phyloP scores from a whole-genome alignment of 2,329 filamentous ascomycete species.

The Cordyceps tenuipes region DNA sequence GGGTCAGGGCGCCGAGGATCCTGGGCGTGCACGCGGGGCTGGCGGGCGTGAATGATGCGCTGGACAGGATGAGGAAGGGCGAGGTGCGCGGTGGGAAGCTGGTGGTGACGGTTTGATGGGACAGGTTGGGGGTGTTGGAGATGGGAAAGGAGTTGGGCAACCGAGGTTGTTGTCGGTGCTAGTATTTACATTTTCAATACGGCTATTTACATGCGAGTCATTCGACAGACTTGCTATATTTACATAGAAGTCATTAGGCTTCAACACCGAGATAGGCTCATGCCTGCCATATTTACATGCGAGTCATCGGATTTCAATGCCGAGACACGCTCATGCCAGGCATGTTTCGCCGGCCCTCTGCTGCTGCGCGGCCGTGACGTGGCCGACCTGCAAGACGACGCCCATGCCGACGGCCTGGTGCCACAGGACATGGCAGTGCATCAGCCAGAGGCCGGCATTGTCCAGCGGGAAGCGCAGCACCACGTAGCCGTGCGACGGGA shows the following conservation, averaged over 20 bases:
- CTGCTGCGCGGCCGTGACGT: background rate
- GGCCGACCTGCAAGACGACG: conserved; percentile 21
- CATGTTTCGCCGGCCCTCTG: conserved; percentile 1
- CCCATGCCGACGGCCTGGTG: conserved; percentile 34
- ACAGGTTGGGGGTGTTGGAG: too few species aligned
- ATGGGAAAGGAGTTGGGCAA: too few species aligned
- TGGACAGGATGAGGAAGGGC: conserved; percentile 58
- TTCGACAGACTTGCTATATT: too few species aligned
- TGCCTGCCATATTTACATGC: background rate
- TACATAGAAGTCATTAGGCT: too few species aligned
- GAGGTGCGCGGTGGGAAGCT: conserved; percentile 61
- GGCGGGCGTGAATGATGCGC: conserved; percentile 55
- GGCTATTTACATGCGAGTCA: too few species aligned
- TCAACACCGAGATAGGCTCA: background rate
- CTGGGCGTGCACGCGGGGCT: conserved; percentile 56
- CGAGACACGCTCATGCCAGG: background rate
- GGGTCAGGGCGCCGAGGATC: conserved; percentile 55
- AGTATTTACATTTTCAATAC: too few species aligned
- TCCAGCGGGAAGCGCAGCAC: conserved; percentile 26
- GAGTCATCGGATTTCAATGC: too few species aligned
- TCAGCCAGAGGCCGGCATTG: conserved; percentile 29
- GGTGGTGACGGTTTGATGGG: conserved; percentile 38
- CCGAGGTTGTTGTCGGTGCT: too few species aligned
- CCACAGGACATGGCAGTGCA: conserved; percentile 31
- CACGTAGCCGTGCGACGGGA: conserved; percentile 27